Conservation (phyloP, 1,139 yeast genomes). For the Candida buenavistaensis region DNA sequence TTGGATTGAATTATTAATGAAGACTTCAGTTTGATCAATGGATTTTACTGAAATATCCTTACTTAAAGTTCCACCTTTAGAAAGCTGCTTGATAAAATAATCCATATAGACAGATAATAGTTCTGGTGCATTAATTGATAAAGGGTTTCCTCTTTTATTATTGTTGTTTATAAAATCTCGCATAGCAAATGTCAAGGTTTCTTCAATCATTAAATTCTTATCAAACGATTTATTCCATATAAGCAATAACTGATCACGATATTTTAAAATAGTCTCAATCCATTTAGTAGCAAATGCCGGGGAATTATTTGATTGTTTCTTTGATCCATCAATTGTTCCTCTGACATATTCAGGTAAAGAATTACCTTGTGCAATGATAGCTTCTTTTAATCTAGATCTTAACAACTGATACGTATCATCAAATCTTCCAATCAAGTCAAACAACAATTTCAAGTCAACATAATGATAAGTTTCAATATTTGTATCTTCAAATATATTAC, state of each 20-base stretch:
- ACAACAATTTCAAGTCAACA: slow-evolving; percentile 41
- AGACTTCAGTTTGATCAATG: slow-evolving; percentile 53
- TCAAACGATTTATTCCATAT: slow-evolving; percentile 51
- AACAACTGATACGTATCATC: slow-evolving; percentile 54
- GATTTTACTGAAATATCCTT: slow-evolving; percentile 31
- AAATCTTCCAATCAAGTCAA: slow-evolving; percentile 53
- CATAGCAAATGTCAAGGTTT: slow-evolving; percentile 61
- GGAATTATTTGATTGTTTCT: slow-evolving; percentile 18
- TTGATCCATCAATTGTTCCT: slow-evolving; percentile 17
- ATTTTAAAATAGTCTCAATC: slow-evolving; percentile 60
- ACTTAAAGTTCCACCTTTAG: slow-evolving; percentile 32
- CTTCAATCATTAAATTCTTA: slow-evolving; percentile 50
- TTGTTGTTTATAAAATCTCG: slow-evolving; percentile 57
- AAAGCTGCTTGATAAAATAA: slow-evolving; percentile 61
- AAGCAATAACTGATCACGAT: slow-evolving; percentile 52
- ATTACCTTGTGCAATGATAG: slow-evolving; percentile 44
- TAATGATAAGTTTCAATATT: slow-evolving; percentile 17
- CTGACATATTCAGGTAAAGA: slow-evolving; percentile 30
- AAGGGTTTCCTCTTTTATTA: slow-evolving; percentile 12
- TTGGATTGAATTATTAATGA: slow-evolving; percentile 55
- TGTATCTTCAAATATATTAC: slow-evolving; percentile 20
- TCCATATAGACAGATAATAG: slow-evolving; percentile 76
- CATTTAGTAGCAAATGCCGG: slow-evolving; percentile 65
- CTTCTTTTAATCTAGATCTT: slow-evolving; percentile 47
- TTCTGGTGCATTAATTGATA: slow-evolving; percentile 60